These are phyloP conservation scores for Pachysandra terminalis DNA, from an alignment of 164 flowering plant species.

Conservation along the genomic window DNA sequence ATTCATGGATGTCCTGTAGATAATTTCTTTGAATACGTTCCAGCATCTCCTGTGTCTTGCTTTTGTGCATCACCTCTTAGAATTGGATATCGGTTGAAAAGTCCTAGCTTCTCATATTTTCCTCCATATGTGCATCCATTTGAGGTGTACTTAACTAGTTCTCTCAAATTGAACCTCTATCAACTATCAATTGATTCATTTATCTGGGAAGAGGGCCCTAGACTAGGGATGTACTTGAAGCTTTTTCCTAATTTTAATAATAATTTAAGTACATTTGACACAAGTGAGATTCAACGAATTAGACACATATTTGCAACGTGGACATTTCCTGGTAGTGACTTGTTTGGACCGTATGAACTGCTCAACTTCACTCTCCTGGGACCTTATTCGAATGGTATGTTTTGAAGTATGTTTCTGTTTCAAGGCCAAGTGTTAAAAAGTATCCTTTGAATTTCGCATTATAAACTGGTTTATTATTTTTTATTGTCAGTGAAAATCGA, in stretches of 20 bases:
- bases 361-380: conserved; percentile 52
- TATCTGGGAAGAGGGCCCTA: conserved; percentile 72
- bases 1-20: conserved; percentile 45
- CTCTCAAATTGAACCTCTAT: conserved; percentile 42
- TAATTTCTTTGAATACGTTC: conserved; percentile 43
- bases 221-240: conserved; percentile 63
- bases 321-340: conserved; percentile 45
- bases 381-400: conserved; percentile 57
- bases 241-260: conserved; percentile 49
- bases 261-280: conserved; percentile 37
- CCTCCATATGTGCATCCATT: conserved; percentile 38
- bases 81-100: conserved; percentile 80
- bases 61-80: conserved; percentile 72
- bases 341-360: conserved; percentile 88
- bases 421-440: not conserved
- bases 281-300: conserved; percentile 60
- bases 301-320: conserved; percentile 58
- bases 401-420: not conserved
- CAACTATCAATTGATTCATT: conserved; percentile 47
- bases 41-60: conserved; percentile 41
- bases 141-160: conserved; percentile 44
- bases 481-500: conserved; percentile 26
- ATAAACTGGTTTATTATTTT: not conserved
- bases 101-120: conserved; percentile 79
- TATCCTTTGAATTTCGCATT: no score